Conservation (phyloP, 2,329 filamentous ascomycete genomes). For the Cercospora beticola region DNA sequence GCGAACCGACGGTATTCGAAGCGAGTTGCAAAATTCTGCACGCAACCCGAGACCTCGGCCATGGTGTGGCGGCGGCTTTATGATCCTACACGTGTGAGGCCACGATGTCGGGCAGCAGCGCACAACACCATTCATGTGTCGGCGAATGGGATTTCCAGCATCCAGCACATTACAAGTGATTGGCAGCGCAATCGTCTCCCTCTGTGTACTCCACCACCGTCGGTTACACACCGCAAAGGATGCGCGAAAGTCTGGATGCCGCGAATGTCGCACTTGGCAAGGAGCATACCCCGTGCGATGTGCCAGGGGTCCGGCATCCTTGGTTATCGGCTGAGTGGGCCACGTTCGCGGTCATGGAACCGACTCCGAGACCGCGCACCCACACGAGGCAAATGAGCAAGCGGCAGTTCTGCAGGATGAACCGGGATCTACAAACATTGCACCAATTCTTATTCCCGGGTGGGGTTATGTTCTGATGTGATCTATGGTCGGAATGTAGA, state of each 20-base stretch:
- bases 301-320: not conserved
- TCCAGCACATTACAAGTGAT: not conserved
- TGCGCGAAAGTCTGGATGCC: not conserved
- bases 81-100: not conserved
- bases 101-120: not conserved
- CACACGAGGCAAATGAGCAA: not conserved
- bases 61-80: not conserved
- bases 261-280: not conserved
- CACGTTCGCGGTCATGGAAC: not conserved
- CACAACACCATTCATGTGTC: not conserved
- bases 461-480: not conserved
- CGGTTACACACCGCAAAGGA: not conserved
- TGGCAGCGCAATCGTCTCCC: not conserved
- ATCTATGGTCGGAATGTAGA: not conserved
- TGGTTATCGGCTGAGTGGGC: not conserved
- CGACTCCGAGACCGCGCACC: not conserved
- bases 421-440: not conserved
- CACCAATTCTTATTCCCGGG: not conserved
- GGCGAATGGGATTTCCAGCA: not conserved
- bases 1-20: not conserved
- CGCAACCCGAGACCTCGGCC: not conserved
- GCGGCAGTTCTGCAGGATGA: not conserved
- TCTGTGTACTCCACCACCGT: not conserved
- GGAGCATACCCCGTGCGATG: not conserved
- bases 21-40: not conserved